Percentiles rank a stretch among this genome's conserved stretches.
phyloP scores from a whole-genome alignment of 495 filamentous ascomycete genomes.

The Neurospora sp. region DNA sequence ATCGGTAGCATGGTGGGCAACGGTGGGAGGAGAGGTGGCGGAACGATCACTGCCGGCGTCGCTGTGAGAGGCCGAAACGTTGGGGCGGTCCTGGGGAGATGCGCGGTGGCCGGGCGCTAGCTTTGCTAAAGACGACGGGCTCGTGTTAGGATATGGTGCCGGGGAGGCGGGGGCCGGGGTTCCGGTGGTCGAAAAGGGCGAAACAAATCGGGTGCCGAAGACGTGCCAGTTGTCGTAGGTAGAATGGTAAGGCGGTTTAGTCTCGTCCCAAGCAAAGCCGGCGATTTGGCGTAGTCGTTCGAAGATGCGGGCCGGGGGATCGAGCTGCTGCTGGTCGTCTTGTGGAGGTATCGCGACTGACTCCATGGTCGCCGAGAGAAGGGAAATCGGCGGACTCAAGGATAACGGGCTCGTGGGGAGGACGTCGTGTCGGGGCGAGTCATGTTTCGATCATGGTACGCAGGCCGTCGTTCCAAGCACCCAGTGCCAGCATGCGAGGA shows the following conservation, averaged over 20 bases:
- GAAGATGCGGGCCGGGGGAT: constrained; percentile 59
- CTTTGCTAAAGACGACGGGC: constrained; percentile 21
- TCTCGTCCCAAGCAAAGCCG: constrained; percentile 69
- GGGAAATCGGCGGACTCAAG: constrained; percentile 11
- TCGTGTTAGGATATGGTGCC: constrained; percentile 13
- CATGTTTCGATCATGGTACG: constrained; percentile 24
- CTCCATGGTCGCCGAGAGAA: constrained; percentile 34
- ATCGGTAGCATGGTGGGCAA: constrained; percentile 17
- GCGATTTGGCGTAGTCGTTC: constrained; percentile 62
- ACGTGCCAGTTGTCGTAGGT: constrained; percentile 67
- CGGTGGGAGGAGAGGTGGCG: constrained; percentile 20
- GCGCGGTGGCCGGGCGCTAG: constrained; percentile 19
- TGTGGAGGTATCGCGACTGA: constrained; percentile 31
- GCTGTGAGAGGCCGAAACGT: constrained; percentile 18
- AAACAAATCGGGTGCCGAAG: constrained; percentile 37
- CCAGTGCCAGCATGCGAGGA: constrained; percentile 9
- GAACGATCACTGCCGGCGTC: constrained; percentile 32
- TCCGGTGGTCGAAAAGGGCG: constrained; percentile 25
- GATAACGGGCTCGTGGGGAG: constrained; percentile 17
- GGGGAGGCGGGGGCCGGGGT: constrained; percentile 17
- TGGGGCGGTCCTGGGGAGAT: constrained; percentile 26
- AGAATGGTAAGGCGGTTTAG: constrained; percentile 62
- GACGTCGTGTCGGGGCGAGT: constrained; percentile 23
- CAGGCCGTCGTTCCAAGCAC: constrained; percentile 6
- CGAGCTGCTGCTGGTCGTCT: constrained; percentile 50